phyloP scores from a whole-genome alignment of 371 early-diverging fungal genomes.

The Apophysomyces trapeziformis region DNA sequence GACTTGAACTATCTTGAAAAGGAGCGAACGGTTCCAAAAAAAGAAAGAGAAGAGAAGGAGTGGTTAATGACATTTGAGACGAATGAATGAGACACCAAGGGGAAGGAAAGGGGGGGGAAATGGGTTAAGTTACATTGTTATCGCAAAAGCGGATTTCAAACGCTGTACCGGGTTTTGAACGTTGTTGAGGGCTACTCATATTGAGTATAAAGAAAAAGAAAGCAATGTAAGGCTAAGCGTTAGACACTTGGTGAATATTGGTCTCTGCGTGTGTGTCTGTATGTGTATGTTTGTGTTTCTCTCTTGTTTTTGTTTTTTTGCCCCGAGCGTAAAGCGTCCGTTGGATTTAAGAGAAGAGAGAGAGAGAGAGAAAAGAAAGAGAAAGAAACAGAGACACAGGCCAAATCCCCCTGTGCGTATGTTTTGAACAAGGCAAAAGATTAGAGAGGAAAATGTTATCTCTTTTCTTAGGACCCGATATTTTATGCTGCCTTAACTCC shows the following conservation, averaged over 20 bases:
- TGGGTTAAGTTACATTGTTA: slow-evolving; percentile 27
- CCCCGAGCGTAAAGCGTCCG: neutral
- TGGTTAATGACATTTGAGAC: neutral
- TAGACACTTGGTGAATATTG: too few relatives aligned
- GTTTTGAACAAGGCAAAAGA: too few relatives aligned
- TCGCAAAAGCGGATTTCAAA: slow-evolving; percentile 48
- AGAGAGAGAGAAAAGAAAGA: slow-evolving; percentile 4
- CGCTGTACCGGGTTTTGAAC: slow-evolving; percentile 26
- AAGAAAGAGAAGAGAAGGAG: neutral
- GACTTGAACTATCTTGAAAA: slow-evolving; percentile 40
- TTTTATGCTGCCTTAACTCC: slow-evolving; percentile 6
- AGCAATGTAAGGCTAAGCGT: neutral
- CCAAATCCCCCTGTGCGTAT: too few relatives aligned
- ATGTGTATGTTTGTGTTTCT: too few relatives aligned
- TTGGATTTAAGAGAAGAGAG: slow-evolving; percentile 6
- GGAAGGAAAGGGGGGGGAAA: neutral
- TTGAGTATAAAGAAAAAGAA: slow-evolving; percentile 12
- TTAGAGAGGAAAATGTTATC: neutral
- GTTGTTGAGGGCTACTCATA: slow-evolving; percentile 10
- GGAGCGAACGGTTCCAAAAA: too few relatives aligned
- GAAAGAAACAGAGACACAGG: too few relatives aligned
- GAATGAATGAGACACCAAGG: neutral
- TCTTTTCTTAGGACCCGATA: slow-evolving; percentile 1
- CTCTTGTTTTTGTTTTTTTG: too few relatives aligned
- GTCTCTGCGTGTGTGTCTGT: too few relatives aligned